Evolutionary conservation across 106 monocot genomes (phyloP).

Genomic region (Iris macrosiphon): DNA sequence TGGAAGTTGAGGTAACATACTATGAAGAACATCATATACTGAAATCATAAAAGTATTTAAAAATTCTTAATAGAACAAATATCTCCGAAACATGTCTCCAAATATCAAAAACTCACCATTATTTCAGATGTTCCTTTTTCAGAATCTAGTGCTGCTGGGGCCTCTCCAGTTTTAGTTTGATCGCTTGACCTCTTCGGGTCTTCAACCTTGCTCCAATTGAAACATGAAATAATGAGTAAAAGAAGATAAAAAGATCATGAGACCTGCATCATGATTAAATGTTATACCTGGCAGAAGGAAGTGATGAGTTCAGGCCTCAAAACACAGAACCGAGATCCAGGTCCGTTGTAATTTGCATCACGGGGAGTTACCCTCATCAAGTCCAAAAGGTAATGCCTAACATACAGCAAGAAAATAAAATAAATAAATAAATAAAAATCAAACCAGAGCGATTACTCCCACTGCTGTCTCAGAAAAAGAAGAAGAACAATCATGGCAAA

Average conservation of each 20-base stretch:
- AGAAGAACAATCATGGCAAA: no score
- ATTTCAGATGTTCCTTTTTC: slow-evolving; percentile 12
- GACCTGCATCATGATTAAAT: neutral
- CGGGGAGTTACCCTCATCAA: slow-evolving; percentile 98
- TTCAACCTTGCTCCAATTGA: slow-evolving; percentile 38
- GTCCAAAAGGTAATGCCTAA: slow-evolving; percentile 97
- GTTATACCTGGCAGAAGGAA: slow-evolving; percentile 66
- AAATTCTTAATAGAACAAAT: neutral
- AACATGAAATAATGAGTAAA: slow-evolving; percentile 5
- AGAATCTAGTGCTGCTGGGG: slow-evolving; percentile 12
- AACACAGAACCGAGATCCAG: slow-evolving; percentile 71
- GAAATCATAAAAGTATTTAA: no score
- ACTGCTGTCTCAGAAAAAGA: no score
- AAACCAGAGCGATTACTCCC: no score
- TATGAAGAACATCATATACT: no score
- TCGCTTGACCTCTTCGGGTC: slow-evolving; percentile 19
- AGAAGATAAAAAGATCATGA: neutral
- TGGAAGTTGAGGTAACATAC: no score
- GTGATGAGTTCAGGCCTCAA: slow-evolving; percentile 83
- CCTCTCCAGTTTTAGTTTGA: slow-evolving; percentile 10
- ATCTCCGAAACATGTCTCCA: neutral
- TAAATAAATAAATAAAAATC: neutral
- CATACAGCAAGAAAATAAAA: slow-evolving; percentile 7
- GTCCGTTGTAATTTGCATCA: slow-evolving; percentile 82
- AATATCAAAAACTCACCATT: slow-evolving; percentile 17